Conservation (phyloP, 1,139 yeast genomes). For the Hansenula sp. region DNA sequence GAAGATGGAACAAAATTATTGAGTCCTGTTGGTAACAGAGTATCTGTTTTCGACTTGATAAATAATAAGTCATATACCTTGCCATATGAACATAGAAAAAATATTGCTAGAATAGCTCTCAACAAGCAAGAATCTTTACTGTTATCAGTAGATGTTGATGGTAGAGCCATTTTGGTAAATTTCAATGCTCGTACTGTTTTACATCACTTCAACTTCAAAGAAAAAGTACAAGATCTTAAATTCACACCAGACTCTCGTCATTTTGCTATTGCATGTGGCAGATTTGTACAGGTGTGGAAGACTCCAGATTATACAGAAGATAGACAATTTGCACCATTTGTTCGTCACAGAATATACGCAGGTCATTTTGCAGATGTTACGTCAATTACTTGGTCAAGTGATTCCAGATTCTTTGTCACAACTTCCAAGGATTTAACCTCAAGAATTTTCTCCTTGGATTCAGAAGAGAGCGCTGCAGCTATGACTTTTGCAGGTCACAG, state of each 20-base stretch:
- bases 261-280: slow-evolving; percentile 81
- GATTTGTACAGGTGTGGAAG: slow-evolving; percentile 90
- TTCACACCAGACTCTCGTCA: slow-evolving; percentile 87
- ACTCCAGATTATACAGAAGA: slow-evolving; percentile 74
- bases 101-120: slow-evolving; percentile 73
- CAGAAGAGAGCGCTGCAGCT: slow-evolving; percentile 76
- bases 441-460: slow-evolving; percentile 71
- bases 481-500: slow-evolving; percentile 90
- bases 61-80: slow-evolving; percentile 87
- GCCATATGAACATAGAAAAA: slow-evolving; percentile 87
- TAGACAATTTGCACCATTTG: slow-evolving; percentile 93
- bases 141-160: slow-evolving; percentile 86
- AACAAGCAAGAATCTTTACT: slow-evolving; percentile 78
- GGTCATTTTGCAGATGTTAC: slow-evolving; percentile 88
- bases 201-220: slow-evolving; percentile 92
- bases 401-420: slow-evolving; percentile 81
- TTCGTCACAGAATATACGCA: slow-evolving; percentile 82
- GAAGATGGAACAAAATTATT: slow-evolving; percentile 80
- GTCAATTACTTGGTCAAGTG: slow-evolving; percentile 82
- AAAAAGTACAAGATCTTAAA: slow-evolving; percentile 63
- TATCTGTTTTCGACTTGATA: slow-evolving; percentile 80
- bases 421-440: slow-evolving; percentile 90
- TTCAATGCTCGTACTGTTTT: slow-evolving; percentile 81
- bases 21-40: slow-evolving; percentile 94
- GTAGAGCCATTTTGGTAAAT: slow-evolving; percentile 88